Conservation (phyloP, 2,329 filamentous ascomycete species). For the Aspergillus phoenicis region DNA sequence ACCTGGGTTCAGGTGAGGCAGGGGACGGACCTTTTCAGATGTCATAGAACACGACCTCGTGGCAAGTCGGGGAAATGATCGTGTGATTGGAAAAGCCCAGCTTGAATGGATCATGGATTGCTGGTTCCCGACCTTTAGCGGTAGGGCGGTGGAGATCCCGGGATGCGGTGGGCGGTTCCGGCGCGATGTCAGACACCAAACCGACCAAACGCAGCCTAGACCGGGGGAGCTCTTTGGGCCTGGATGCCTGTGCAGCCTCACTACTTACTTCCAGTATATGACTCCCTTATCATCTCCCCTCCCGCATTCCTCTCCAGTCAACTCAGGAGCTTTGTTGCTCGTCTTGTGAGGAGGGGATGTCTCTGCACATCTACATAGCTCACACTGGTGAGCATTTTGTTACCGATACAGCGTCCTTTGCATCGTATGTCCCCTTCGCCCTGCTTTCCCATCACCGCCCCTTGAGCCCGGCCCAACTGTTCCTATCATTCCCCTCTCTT, state of each 20-base stretch:
- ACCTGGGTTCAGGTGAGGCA: constrained; percentile 36
- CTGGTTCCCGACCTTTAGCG: neutral
- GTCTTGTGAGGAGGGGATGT: constrained; percentile 64
- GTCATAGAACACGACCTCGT: constrained; percentile 40
- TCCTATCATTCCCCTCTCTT: neutral
- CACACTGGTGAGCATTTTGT: constrained; percentile 86
- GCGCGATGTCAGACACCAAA: constrained; percentile 18
- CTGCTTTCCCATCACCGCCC: neutral
- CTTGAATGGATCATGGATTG: constrained; percentile 15
- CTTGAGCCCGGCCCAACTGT: constrained; percentile 13
- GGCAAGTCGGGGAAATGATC: constrained; percentile 28
- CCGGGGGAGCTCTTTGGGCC: constrained; percentile 21
- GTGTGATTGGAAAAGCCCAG: constrained; percentile 28
- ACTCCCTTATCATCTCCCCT: constrained; percentile 24
- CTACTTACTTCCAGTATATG: constrained; percentile 2
- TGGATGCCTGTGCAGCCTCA: constrained; percentile 15
- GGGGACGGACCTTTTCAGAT: constrained; percentile 31
- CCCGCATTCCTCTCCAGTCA: constrained; percentile 23
- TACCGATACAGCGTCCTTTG: constrained; percentile 74
- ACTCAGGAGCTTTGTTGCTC: constrained; percentile 29
- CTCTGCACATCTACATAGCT: constrained; percentile 86
- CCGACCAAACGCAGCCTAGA: constrained; percentile 24
- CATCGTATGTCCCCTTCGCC: constrained; percentile 59
- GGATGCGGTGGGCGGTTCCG: constrained; percentile 23
- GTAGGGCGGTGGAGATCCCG: constrained; percentile 11